Evolutionary conservation across 306 rosid species (phyloP).

Genomic region (Nissolia schottii): DNA sequence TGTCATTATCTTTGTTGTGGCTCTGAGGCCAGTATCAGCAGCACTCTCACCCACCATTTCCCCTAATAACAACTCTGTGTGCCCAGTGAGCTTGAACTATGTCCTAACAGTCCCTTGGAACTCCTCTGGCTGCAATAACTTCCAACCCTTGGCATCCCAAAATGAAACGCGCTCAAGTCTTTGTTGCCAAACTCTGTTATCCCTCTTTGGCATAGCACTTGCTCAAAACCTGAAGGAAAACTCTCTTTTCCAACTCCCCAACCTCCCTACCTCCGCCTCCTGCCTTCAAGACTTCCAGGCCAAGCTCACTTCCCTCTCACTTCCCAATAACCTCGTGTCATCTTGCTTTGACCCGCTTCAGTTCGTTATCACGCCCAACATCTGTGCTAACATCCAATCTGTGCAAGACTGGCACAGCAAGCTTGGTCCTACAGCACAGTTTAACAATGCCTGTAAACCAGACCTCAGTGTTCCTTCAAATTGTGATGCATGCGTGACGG

Average conservation of each 20-base stretch:
- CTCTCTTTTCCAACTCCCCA: conserved; percentile 54
- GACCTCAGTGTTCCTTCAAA: conserved; percentile 43
- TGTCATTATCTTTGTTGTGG: conserved; percentile 10
- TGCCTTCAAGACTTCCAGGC: conserved; percentile 62
- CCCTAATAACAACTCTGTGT: conserved; percentile 20
- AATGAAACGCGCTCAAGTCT: background rate
- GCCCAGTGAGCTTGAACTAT: conserved; percentile 66
- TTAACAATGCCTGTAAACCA: conserved; percentile 47
- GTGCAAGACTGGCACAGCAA: conserved; percentile 52
- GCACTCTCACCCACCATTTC: conserved; percentile 22
- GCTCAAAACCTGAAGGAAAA: conserved; percentile 51
- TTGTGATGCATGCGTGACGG: conserved; percentile 47
- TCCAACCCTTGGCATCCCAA: conserved; percentile 23
- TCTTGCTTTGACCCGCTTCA: conserved; percentile 60
- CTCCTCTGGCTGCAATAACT: conserved; percentile 44
- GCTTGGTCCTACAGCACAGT: conserved; percentile 40
- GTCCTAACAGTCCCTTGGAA: conserved; percentile 62
- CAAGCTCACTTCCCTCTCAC: conserved; percentile 44
- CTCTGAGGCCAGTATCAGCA: conserved; percentile 19
- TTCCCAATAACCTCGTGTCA: conserved; percentile 42
- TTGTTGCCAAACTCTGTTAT: conserved; percentile 60
- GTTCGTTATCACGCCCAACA: conserved; percentile 45
- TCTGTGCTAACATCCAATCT: conserved; percentile 50
- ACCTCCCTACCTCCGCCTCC: conserved; percentile 40
- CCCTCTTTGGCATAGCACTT: conserved; percentile 58